A percentile compares a stretch with the other conserved stretches of the same genome.
phyloP scores from a whole-genome alignment of 129 eudicot species.

The Dittrichia graveolens region DNA sequence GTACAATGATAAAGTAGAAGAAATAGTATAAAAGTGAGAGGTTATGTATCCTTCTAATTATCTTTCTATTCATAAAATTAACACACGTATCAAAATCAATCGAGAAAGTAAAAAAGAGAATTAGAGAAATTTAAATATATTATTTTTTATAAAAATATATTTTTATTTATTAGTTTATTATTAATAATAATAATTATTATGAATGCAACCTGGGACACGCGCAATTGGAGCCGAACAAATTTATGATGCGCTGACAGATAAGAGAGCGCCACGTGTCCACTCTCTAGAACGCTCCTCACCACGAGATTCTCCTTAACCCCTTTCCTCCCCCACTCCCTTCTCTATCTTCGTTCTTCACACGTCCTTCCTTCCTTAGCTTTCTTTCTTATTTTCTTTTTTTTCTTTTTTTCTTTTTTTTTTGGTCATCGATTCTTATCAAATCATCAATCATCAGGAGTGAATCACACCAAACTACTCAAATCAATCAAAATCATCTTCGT shows the following conservation, averaged over 20 bases:
- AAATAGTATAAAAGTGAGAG: too few relatives aligned
- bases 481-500: slow-evolving; percentile 38
- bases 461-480: slow-evolving; percentile 17
- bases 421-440: background rate
- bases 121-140: too few relatives aligned
- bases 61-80: too few relatives aligned
- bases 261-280: slow-evolving; percentile 45
- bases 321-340: slow-evolving; percentile 21
- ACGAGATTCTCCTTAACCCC: slow-evolving; percentile 33
- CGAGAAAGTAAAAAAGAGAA: too few relatives aligned
- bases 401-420: background rate
- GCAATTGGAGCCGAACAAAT: slow-evolving; percentile 17
- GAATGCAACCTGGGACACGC: slow-evolving; percentile 15
- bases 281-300: slow-evolving; percentile 30
- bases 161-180: too few relatives aligned
- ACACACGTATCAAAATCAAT: too few relatives aligned
- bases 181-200: too few relatives aligned
- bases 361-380: background rate
- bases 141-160: too few relatives aligned
- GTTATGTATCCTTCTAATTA: too few relatives aligned
- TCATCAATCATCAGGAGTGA: slow-evolving; percentile 13
- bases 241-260: slow-evolving; percentile 36
- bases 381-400: background rate
- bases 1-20: too few relatives aligned
- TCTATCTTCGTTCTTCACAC: slow-evolving; percentile 25